Evolutionary conservation across 495 filamentous ascomycete genomes (phyloP).

Genomic region (Penicillium diatomitis): DNA sequence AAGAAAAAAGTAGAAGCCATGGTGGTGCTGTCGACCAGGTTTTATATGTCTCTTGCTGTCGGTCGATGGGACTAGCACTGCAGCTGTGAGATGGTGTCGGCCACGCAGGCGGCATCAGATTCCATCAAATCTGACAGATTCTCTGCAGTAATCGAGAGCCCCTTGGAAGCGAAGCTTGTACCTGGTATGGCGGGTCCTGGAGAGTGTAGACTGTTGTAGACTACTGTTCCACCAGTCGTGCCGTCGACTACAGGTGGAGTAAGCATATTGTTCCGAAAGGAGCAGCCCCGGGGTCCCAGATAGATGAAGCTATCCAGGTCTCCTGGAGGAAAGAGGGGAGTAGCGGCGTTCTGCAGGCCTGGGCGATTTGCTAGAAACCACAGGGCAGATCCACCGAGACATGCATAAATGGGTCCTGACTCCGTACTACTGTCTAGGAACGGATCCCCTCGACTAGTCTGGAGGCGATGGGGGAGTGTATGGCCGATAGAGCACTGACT

Average conservation of each 20-base stretch:
- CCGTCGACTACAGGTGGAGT: conserved; percentile 21
- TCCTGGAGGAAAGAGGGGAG: too few species aligned
- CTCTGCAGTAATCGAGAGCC: conserved; percentile 7
- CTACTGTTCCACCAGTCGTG: conserved; percentile 1
- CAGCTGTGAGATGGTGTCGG: neutral
- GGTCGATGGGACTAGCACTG: neutral
- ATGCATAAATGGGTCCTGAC: too few species aligned
- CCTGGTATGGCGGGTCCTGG: conserved; percentile 6
- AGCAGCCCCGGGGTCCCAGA: conserved; percentile 18
- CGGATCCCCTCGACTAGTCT: conserved; percentile 1
- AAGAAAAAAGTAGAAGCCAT: conserved; percentile 7
- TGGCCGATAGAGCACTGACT: conserved; percentile 2
- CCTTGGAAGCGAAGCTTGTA: conserved; percentile 14
- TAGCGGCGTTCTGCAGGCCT: too few species aligned
- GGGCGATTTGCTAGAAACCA: too few species aligned
- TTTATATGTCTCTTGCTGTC: conserved; percentile 14
- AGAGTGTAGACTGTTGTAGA: too few species aligned
- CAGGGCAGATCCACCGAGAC: too few species aligned
- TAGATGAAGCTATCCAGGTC: conserved; percentile 22
- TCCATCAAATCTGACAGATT: conserved; percentile 14
- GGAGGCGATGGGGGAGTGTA: neutral
- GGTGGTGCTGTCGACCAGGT: neutral
- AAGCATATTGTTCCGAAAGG: conserved; percentile 14
- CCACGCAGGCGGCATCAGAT: conserved; percentile 1
- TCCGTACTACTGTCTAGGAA: conserved; percentile 1